A percentile compares a stretch with the other conserved stretches of the same genome.
phyloP scores from a whole-genome alignment of 2,329 filamentous ascomycete genomes.

The Aspergillus sojae region DNA sequence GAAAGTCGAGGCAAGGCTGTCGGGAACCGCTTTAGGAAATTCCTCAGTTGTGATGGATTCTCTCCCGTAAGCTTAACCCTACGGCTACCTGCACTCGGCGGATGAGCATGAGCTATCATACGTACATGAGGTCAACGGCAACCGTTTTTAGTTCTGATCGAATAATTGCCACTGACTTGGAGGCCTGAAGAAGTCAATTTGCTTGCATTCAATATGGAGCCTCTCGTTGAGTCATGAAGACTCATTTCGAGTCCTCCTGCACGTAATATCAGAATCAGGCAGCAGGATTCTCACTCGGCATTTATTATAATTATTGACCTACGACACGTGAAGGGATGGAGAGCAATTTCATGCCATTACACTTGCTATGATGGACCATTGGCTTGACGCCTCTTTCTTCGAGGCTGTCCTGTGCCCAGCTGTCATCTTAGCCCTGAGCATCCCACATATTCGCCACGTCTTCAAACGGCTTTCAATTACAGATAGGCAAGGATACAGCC shows the following conservation, averaged over 20 bases:
- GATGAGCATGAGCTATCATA: not conserved
- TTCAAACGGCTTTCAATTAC: not conserved
- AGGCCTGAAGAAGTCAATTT: not conserved
- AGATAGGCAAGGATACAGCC: not conserved
- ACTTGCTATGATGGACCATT: not conserved
- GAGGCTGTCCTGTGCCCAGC: not conserved
- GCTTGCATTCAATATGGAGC: not conserved
- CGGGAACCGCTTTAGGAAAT: not conserved
- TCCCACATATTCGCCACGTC: not conserved
- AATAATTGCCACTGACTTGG: not conserved
- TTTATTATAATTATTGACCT: not conserved
- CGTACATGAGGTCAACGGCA: not conserved
- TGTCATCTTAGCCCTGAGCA: constrained; percentile 3
- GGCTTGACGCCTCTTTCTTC: not conserved
- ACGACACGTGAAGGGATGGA: not conserved
- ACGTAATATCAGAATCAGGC: not conserved
- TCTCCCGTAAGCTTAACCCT: too few relatives aligned
- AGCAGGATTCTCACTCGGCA: not conserved
- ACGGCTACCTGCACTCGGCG: not conserved
- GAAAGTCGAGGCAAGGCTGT: not conserved
- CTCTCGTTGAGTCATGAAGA: not conserved
- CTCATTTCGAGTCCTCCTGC: not conserved
- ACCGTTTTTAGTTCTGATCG: not conserved
- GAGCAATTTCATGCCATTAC: not conserved
- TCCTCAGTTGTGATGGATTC: not conserved